These are phyloP conservation scores for Leccinum subgranulosum DNA, from an alignment of 768 basidiomycete genomes.

Conservation along the genomic window DNA sequence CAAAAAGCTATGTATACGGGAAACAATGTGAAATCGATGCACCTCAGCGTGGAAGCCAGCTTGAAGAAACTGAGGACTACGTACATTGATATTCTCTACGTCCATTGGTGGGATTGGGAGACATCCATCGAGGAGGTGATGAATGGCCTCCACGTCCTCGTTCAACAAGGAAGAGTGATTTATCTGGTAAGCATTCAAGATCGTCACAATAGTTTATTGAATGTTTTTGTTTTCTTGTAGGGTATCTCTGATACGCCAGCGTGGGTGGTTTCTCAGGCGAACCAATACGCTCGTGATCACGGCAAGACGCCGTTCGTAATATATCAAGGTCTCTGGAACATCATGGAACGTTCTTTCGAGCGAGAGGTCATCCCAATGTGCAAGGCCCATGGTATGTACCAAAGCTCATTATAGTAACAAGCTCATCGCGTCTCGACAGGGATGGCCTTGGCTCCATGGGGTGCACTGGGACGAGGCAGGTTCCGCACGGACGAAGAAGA, in stretches of 20 bases:
- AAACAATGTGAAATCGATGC: constrained; percentile 36
- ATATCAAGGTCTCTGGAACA: neutral
- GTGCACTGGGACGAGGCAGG: neutral
- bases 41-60: constrained; percentile 28
- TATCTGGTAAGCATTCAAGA: neutral
- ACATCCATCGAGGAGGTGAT: constrained; percentile 46
- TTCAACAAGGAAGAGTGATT: neutral
- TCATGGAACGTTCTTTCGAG: neutral
- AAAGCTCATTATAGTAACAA: neutral
- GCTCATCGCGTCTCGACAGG: neutral
- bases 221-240: neutral
- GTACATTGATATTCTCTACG: constrained; percentile 57
- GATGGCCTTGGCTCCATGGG: neutral
- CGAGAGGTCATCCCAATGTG: neutral
- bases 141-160: constrained; percentile 8
- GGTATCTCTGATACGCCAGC: neutral
- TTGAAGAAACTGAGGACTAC: constrained; percentile 52
- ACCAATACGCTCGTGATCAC: neutral
- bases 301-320: neutral
- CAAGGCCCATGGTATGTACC: neutral
- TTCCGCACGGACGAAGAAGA: neutral
- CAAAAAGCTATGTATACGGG: constrained; percentile 32
- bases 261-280: neutral
- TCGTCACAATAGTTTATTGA: neutral
- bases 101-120: constrained; percentile 50